Percentiles rank a stretch among this genome's conserved stretches.
Evolutionary conservation across 1,284 basidiomycete genomes (phyloP).

Genomic region (Trichosporon sp.): DNA sequence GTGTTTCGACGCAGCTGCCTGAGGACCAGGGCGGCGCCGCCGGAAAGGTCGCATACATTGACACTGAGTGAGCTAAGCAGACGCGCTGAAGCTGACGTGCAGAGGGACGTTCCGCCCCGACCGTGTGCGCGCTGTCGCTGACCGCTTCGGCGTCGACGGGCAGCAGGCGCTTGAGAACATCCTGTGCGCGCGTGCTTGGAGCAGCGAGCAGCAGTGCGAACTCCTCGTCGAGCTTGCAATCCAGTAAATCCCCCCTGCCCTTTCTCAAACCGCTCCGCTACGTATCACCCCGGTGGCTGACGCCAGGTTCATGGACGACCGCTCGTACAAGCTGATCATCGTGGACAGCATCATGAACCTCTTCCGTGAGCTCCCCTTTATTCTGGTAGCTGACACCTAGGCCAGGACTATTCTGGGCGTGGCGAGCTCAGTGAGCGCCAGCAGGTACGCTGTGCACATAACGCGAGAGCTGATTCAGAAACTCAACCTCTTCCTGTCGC

Average conservation of each 20-base stretch:
- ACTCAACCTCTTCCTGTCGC: slow-evolving; percentile 73
- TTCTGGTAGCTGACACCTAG: slow-evolving; percentile 22
- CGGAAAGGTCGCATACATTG: slow-evolving; percentile 90
- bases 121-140: slow-evolving; percentile 79
- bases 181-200: slow-evolving; percentile 44
- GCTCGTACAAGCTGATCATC: slow-evolving; percentile 49
- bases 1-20: slow-evolving; percentile 80
- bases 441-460: slow-evolving; percentile 53
- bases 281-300: not conserved
- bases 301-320: slow-evolving; percentile 48
- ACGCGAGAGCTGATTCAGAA: slow-evolving; percentile 36
- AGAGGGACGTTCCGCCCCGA: slow-evolving; percentile 88
- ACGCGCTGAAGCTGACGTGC: slow-evolving; percentile 17
- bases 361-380: slow-evolving; percentile 57
- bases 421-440: slow-evolving; percentile 89
- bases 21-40: slow-evolving; percentile 81
- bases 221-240: slow-evolving; percentile 46
- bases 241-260: slow-evolving; percentile 27
- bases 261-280: not conserved
- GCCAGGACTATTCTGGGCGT: slow-evolving; percentile 80
- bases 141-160: slow-evolving; percentile 82
- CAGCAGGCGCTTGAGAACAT: slow-evolving; percentile 70
- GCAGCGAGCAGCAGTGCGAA: slow-evolving; percentile 47
- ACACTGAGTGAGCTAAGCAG: slow-evolving; percentile 63
- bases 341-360: slow-evolving; percentile 92